Conservation (phyloP, 768 basidiomycete genomes). For the Coprinellus micaceus region DNA sequence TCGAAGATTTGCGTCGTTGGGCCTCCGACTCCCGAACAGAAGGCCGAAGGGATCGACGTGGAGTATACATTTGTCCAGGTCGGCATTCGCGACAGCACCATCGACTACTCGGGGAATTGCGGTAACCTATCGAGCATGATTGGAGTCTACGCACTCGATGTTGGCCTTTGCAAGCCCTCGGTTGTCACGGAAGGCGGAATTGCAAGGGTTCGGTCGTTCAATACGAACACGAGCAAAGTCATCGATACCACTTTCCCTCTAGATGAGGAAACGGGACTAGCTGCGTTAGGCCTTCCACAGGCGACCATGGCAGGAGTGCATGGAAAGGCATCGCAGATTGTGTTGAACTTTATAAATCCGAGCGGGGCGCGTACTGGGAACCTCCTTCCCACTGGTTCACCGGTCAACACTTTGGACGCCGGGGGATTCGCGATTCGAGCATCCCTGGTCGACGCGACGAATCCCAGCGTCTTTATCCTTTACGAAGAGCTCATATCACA, state of each 20-base stretch:
- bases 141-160: slow-evolving; percentile 69
- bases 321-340: slow-evolving; percentile 59
- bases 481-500: slow-evolving; percentile 37
- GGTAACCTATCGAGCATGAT: slow-evolving; percentile 73
- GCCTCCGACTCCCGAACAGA: slow-evolving; percentile 39
- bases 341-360: slow-evolving; percentile 63
- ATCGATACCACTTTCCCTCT: slow-evolving; percentile 73
- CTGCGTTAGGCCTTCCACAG: slow-evolving; percentile 49
- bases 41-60: slow-evolving; percentile 26
- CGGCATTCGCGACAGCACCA: slow-evolving; percentile 51
- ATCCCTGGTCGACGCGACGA: slow-evolving; percentile 70
- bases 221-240: slow-evolving; percentile 68
- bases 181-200: neutral
- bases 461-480: slow-evolving; percentile 65
- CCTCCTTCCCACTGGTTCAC: slow-evolving; percentile 58
- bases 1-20: slow-evolving; percentile 73
- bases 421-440: slow-evolving; percentile 17
- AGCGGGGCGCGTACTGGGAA: slow-evolving; percentile 68
- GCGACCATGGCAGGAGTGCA: slow-evolving; percentile 65
- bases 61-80: slow-evolving; percentile 73
- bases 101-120: slow-evolving; percentile 75
- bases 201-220: slow-evolving; percentile 50
- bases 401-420: slow-evolving; percentile 43
- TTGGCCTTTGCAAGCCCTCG: slow-evolving; percentile 42
- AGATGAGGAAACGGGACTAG: slow-evolving; percentile 17